phyloP scores from a whole-genome alignment of 441 rosid species.

The Syzygium syzygioides region DNA sequence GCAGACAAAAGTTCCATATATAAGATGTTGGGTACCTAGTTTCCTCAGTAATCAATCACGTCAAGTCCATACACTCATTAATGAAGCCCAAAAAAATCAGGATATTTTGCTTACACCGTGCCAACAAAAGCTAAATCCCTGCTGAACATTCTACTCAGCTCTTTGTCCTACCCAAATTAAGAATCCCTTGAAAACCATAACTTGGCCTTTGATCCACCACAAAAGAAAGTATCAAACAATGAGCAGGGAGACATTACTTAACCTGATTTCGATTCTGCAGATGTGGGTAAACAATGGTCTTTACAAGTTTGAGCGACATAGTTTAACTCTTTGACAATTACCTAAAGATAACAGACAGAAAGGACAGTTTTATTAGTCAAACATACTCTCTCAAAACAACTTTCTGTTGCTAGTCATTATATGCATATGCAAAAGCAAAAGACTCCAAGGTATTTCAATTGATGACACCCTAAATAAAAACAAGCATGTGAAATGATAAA shows the following conservation, averaged over 20 bases:
- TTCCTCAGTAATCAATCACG: not conserved
- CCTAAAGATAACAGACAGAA: constrained; percentile 26
- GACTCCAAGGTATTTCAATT: not conserved
- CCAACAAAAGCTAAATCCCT: not conserved
- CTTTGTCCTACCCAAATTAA: not conserved
- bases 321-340: constrained; percentile 43
- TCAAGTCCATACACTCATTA: not conserved
- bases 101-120: not conserved
- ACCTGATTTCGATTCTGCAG: constrained; percentile 17
- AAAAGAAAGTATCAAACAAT: not conserved
- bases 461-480: not conserved
- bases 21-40: not conserved
- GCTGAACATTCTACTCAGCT: not conserved
- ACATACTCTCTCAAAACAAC: not conserved
- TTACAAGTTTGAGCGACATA: constrained; percentile 32
- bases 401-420: not conserved
- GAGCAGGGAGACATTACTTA: constrained; percentile 16
- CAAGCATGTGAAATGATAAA: not conserved
- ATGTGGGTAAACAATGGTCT: constrained; percentile 1
- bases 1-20: not conserved
- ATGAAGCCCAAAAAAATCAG: not conserved
- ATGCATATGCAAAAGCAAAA: not conserved
- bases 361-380: not conserved
- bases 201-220: not conserved
- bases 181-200: not conserved